These are phyloP conservation scores for Candida argentea DNA, from an alignment of 805 yeast genomes.

Conservation along the genomic window DNA sequence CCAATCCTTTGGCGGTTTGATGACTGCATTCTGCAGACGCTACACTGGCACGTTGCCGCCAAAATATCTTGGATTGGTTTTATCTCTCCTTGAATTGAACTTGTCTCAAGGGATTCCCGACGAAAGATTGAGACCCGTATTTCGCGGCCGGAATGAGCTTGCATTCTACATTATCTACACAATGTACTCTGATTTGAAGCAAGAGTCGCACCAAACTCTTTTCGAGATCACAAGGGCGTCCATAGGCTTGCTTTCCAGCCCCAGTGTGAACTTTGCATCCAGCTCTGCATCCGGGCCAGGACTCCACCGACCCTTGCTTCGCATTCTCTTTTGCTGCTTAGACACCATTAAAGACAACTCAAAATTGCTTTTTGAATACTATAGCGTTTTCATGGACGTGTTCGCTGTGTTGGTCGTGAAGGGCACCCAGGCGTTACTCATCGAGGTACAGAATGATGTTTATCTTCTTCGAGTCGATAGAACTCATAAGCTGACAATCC, in stretches of 20 bases:
- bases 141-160: constrained; percentile 56
- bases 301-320: constrained; percentile 48
- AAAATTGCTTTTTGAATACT: constrained; percentile 32
- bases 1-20: constrained; percentile 67
- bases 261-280: constrained; percentile 37
- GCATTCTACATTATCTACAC: constrained; percentile 44
- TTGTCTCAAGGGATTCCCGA: constrained; percentile 41
- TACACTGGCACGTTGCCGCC: constrained; percentile 20
- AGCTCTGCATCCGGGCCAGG: constrained; percentile 32
- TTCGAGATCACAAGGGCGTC: constrained; percentile 34
- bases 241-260: constrained; percentile 37
- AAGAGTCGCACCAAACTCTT: constrained; percentile 20
- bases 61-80: constrained; percentile 24
- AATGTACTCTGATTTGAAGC: constrained; percentile 21
- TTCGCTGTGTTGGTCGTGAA: constrained; percentile 56
- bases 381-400: constrained; percentile 43
- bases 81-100: constrained; percentile 42
- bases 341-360: constrained; percentile 31
- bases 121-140: constrained; percentile 38
- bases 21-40: constrained; percentile 54
- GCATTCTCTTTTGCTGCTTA: constrained; percentile 44
- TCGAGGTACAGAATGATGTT: constrained; percentile 49
- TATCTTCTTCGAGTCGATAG: constrained; percentile 27
- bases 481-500: constrained; percentile 26
- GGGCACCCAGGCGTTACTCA: constrained; percentile 52